phyloP scores from a whole-genome alignment of 2,329 filamentous ascomycete genomes.

The Ilyonectria destructans region DNA sequence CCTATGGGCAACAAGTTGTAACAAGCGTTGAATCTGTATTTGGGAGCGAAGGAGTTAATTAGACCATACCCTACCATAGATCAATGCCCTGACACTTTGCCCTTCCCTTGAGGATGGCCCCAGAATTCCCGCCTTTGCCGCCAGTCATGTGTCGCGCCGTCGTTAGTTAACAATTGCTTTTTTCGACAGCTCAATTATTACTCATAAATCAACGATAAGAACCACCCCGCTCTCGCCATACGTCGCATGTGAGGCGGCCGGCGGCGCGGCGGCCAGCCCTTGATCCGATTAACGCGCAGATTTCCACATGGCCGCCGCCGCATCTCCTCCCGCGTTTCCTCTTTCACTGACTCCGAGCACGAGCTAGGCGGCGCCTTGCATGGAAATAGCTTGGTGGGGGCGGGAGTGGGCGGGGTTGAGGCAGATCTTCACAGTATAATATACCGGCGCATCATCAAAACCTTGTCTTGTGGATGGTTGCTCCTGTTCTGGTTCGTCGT shows the following conservation, averaged over 20 bases:
- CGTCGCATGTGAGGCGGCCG: conserved; percentile 5
- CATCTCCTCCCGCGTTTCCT: conserved; percentile 9
- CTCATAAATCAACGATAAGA: neutral
- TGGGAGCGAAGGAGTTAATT: neutral
- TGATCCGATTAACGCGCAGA: conserved; percentile 15
- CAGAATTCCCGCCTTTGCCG: neutral
- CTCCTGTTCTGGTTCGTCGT: neutral
- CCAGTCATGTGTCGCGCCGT: neutral
- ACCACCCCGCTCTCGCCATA: neutral
- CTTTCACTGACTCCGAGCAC: neutral
- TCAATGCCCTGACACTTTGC: neutral
- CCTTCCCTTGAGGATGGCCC: neutral
- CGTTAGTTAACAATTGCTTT: neutral
- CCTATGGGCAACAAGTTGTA: conserved; percentile 10
- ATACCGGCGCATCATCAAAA: neutral
- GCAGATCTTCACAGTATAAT: neutral
- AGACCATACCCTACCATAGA: neutral
- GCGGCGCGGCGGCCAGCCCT: conserved; percentile 24
- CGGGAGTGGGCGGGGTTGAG: neutral
- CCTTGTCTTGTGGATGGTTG: neutral
- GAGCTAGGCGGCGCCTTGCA: conserved; percentile 8
- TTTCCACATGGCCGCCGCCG: conserved; percentile 6
- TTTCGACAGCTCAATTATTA: neutral
- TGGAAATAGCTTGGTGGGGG: neutral
- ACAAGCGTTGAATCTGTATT: neutral